Evolutionary conservation across 192 early-diverging fungal genomes (phyloP), one percentile per base, ranked within the genome.

Genomic region (Coemansia sp.): DNA sequence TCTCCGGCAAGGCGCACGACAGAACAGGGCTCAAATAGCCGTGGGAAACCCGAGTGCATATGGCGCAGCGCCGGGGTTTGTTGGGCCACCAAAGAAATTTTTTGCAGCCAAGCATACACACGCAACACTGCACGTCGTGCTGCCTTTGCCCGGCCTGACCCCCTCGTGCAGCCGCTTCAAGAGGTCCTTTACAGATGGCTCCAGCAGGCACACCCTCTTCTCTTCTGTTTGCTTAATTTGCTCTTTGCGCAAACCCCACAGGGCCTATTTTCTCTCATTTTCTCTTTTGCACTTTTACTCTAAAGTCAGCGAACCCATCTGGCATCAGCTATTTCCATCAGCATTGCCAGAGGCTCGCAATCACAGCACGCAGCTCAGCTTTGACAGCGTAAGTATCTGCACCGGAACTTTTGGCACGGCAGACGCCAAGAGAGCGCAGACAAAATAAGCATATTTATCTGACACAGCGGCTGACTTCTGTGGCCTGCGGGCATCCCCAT

Each of bases 381-480:
- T 49, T n/a, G 47, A 7, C 47, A 49, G 47, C 47, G 47, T 49
- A 49, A 17, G 47, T 49, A 19, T 49, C 47, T 17, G 17, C 47
- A 9, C 41, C 41, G 41, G 41, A 43, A 43, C 41, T 43, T 43
- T 43, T 43, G 41, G 41, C 15, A 15, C 41, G 7, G 47, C n/a
- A 17, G 17, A 17, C 19, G 29, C 29, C 29, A 32, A 32, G 29
- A 6, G 29, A 6, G 29, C 29, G 6, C 29, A 32, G 29, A 32
- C 29, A 32, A 32, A 32, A 32, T 6, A 32, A 32, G 29, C 29
- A 32, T 55, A 27, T 29, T 25, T 25, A 10, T 55, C 23, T n/a
- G 19, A 32, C 55, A 22, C 55, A 56, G 32, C 55, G 55, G 29
- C 55, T 56, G 55, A 56, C 55, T 56, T 56, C 25, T 29, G 55